A percentile compares a stretch with the other conserved stretches of the same genome.
Conservation (phyloP, 345 rosid species). For the Gossypium australe region DNA sequence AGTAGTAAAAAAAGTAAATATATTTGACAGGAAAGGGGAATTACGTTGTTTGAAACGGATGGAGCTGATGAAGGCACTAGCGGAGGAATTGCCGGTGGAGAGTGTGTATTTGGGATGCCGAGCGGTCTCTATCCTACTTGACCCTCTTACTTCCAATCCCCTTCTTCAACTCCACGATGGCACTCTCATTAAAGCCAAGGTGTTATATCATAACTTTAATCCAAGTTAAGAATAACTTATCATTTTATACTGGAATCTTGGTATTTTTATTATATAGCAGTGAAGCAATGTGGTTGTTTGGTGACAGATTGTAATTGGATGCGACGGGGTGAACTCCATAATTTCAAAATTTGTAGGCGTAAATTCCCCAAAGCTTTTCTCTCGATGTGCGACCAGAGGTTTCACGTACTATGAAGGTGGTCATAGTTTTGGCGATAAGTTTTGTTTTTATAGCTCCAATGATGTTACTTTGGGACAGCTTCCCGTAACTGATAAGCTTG, state of each 20-base stretch:
- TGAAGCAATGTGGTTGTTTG: constrained; percentile 13
- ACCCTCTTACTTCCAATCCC: constrained; percentile 25
- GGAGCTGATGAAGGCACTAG: constrained; percentile 40
- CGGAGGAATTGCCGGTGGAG: constrained; percentile 33
- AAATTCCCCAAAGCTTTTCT: constrained; percentile 25
- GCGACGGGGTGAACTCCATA: constrained; percentile 48
- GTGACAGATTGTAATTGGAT: constrained; percentile 36
- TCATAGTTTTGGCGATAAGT: constrained; percentile 30
- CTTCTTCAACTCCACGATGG: constrained; percentile 31
- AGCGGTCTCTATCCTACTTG: constrained; percentile 25
- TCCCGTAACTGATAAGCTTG: constrained; percentile 26
- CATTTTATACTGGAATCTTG: too few species aligned
- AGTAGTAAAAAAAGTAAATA: background rate
- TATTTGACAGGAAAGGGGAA: constrained; percentile 39
- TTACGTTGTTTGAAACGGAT: constrained; percentile 39
- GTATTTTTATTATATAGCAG: too few species aligned
- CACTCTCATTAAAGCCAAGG: constrained; percentile 40
- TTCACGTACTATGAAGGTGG: constrained; percentile 37
- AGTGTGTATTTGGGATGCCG: constrained; percentile 35
- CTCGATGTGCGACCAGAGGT: constrained; percentile 39
- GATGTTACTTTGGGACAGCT: constrained; percentile 26
- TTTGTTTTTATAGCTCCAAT: constrained; percentile 17
- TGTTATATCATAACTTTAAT: background rate
- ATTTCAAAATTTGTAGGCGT: constrained; percentile 39
- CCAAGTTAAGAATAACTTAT: too few species aligned